Conservation (phyloP, 352 stramenopile genomes). For the Phytophthora lateralis region DNA sequence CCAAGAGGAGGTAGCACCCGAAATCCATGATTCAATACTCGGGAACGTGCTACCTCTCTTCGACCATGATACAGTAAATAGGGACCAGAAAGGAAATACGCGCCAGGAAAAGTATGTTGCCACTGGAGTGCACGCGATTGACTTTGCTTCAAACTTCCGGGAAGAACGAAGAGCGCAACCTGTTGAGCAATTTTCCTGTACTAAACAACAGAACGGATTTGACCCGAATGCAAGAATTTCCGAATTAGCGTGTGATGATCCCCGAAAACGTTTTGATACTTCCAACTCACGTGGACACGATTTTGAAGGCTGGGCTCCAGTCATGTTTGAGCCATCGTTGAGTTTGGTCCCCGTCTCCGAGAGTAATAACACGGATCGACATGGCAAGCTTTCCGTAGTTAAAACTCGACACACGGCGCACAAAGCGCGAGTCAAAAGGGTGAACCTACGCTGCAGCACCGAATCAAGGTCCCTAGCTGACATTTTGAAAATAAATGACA, state of each 20-base stretch:
- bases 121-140: neutral
- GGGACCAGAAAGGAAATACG: neutral
- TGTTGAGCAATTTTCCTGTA: neutral
- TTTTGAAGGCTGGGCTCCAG: neutral
- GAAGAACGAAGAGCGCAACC: neutral
- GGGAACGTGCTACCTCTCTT: conserved; percentile 30
- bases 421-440: conserved; percentile 21
- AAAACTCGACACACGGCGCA: conserved; percentile 7
- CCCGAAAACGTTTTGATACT: neutral
- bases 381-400: neutral
- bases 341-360: conserved; percentile 5
- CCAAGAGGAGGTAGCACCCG: neutral
- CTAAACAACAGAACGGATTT: neutral
- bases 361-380: neutral
- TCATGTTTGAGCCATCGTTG: conserved; percentile 6
- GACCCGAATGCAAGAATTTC: neutral
- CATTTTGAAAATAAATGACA: conserved; percentile 23
- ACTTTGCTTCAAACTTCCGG: neutral
- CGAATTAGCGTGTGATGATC: neutral
- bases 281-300: neutral
- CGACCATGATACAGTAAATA: conserved; percentile 6
- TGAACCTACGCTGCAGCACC: conserved; percentile 7
- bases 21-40: neutral
- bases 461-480: conserved; percentile 24
- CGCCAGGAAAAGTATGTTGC: neutral